Conservation (phyloP, 768 basidiomycete genomes). For the Favolaschia claudopus region DNA sequence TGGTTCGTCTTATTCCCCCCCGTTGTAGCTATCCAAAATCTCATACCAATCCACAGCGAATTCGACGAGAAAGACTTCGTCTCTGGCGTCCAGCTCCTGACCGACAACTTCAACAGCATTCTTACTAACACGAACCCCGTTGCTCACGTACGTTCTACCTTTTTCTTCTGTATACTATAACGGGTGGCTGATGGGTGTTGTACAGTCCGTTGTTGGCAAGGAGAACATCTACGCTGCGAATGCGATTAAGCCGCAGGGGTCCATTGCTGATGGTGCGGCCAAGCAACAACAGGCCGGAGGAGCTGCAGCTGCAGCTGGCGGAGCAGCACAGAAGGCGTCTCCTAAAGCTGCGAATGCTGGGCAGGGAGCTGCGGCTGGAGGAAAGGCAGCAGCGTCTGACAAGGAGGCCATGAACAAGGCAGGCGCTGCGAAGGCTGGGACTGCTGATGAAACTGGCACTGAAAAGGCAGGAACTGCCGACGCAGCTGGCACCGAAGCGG, state of each 20-base stretch:
- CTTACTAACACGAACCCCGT: constrained; percentile 27
- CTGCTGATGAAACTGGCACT: too few species aligned
- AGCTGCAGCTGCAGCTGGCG: too few species aligned
- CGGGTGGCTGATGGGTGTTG: background rate
- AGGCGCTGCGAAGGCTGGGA: too few species aligned
- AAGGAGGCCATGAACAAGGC: too few species aligned
- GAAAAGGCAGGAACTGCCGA: too few species aligned
- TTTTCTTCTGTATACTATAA: background rate
- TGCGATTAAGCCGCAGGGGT: background rate
- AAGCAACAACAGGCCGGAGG: too few species aligned
- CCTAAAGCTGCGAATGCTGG: too few species aligned
- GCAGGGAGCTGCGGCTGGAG: too few species aligned
- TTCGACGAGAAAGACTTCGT: constrained; percentile 37
- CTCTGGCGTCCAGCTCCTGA: constrained; percentile 36
- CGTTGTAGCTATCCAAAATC: too few species aligned
- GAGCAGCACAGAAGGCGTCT: too few species aligned
- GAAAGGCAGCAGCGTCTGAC: too few species aligned
- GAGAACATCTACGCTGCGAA: constrained; percentile 29
- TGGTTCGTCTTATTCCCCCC: constrained; percentile 24
- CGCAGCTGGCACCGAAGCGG: too few species aligned
- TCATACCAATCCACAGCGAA: constrained; percentile 29
- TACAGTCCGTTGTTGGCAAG: constrained; percentile 31
- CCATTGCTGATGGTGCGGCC: background rate
- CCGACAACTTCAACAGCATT: constrained; percentile 31
- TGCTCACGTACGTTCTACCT: constrained; percentile 27